Percentiles rank a stretch among this genome's conserved stretches.
These are phyloP conservation scores for Plasmodium gonderi DNA, from an alignment of 169 alveolate genomes.

Conservation along the genomic window DNA sequence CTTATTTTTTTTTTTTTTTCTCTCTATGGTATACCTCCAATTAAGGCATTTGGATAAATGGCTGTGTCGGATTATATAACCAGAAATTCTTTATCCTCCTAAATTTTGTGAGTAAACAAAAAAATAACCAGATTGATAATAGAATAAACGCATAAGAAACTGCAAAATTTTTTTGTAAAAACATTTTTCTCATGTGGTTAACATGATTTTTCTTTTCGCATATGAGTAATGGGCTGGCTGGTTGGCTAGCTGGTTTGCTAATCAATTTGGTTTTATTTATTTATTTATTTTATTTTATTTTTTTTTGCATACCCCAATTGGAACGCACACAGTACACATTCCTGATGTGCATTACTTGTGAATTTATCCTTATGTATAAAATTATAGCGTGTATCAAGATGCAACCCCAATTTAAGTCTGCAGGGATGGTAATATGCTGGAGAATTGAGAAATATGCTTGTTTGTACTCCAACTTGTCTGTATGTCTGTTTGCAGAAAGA, in stretches of 20 bases:
- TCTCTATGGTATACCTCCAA: not conserved
- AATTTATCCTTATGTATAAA: constrained; percentile 29
- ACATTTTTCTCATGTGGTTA: not conserved
- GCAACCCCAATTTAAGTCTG: not conserved
- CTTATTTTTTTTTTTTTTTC: not conserved
- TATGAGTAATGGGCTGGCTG: no score
- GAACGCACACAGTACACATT: constrained; percentile 23
- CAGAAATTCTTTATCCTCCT: constrained; percentile 86
- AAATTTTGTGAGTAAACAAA: constrained; percentile 35
- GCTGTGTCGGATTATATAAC: constrained; percentile 91
- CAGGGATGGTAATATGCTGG: constrained; percentile 6
- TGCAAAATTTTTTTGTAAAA: not conserved
- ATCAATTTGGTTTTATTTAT: not conserved
- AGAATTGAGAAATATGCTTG: not conserved
- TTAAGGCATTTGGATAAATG: constrained; percentile 86
- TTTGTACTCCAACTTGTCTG: no score
- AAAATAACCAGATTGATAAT: not conserved
- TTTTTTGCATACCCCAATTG: not conserved
- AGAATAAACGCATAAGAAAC: not conserved
- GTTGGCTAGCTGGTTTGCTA: not conserved
- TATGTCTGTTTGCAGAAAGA: no score
- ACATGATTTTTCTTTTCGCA: not conserved
- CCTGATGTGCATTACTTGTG: constrained; percentile 23
- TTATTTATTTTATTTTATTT: constrained; percentile 6
- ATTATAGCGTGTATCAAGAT: constrained; percentile 21